phyloP scores from a whole-genome alignment of 768 basidiomycete species.

The Tulasnella sp. region DNA sequence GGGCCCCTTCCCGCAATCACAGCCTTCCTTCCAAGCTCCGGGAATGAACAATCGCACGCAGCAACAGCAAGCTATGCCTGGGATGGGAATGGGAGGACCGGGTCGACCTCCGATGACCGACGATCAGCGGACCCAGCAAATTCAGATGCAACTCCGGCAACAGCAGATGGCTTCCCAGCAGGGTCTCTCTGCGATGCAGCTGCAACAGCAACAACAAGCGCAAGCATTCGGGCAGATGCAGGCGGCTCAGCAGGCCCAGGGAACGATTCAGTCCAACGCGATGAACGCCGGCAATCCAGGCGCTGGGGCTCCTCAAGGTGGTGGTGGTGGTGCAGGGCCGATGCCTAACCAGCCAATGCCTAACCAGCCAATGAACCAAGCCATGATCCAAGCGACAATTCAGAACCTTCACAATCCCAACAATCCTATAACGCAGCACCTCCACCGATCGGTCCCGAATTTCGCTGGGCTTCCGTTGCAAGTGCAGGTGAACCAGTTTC shows the following conservation, averaged over 20 bases:
- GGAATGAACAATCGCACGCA: not conserved
- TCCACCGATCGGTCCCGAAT: slow-evolving; percentile 1
- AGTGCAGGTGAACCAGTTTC: slow-evolving; percentile 11
- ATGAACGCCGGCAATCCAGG: not conserved
- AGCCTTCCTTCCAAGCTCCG: not conserved
- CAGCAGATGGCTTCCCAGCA: slow-evolving; percentile 9
- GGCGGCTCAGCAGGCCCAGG: not conserved
- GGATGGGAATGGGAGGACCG: slow-evolving; percentile 4
- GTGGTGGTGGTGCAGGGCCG: not conserved
- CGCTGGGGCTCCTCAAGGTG: not conserved
- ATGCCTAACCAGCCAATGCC: not conserved
- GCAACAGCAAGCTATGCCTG: not conserved
- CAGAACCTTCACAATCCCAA: not conserved
- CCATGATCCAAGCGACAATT: not conserved
- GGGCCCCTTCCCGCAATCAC: not conserved
- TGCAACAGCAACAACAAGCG: slow-evolving; percentile 12
- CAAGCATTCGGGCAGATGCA: not conserved
- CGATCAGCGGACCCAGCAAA: slow-evolving; percentile 5
- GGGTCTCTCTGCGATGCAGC: not conserved
- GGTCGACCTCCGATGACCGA: slow-evolving; percentile 6
- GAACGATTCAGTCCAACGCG: not conserved
- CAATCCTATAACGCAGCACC: slow-evolving; percentile 13
- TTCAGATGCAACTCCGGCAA: slow-evolving; percentile 15
- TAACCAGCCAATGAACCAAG: not conserved
- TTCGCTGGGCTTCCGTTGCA: slow-evolving; percentile 1